These are phyloP conservation scores for Butyriboletus pseudospeciosus DNA, from an alignment of 1,284 basidiomycete species.

Conservation along the genomic window DNA sequence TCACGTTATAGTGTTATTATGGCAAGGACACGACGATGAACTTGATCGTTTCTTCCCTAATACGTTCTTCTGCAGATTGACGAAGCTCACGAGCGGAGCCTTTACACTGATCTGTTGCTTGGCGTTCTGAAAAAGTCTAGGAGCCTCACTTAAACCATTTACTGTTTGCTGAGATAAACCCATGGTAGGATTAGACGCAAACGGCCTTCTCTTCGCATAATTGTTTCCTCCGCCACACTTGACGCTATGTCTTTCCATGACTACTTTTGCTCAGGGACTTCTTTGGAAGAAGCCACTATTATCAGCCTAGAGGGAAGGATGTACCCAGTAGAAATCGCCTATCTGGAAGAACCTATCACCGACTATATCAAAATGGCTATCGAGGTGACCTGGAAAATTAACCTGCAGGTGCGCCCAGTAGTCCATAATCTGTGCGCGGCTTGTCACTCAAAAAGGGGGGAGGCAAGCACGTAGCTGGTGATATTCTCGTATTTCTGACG, in stretches of 20 bases:
- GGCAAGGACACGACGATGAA: constrained; percentile 47
- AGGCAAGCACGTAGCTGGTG: constrained; percentile 67
- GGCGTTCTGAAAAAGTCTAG: constrained; percentile 86
- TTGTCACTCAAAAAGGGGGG: background rate
- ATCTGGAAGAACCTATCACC: constrained; percentile 64
- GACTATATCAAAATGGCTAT: constrained; percentile 87
- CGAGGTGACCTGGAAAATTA: constrained; percentile 82
- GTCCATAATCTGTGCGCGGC: background rate
- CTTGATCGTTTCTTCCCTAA: constrained; percentile 9
- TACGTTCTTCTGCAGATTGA: constrained; percentile 61
- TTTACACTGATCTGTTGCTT: constrained; percentile 91
- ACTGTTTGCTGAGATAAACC: constrained; percentile 16
- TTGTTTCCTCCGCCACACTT: constrained; percentile 93
- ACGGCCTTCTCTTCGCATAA: constrained; percentile 81
- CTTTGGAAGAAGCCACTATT: constrained; percentile 61
- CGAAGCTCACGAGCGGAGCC: constrained; percentile 93
- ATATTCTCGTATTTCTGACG: constrained; percentile 91
- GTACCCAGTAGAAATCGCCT: constrained; percentile 84
- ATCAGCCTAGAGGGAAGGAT: constrained; percentile 90
- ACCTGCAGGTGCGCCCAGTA: constrained; percentile 59
- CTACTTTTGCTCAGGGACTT: constrained; percentile 69
- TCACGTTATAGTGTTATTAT: constrained; percentile 93
- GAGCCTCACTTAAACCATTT: background rate
- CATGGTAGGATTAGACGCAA: constrained; percentile 75
- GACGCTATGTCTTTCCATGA: constrained; percentile 86